These are phyloP conservation scores for Leptographium flavum DNA, from an alignment of 2,329 filamentous ascomycete species.

Conservation along the genomic window DNA sequence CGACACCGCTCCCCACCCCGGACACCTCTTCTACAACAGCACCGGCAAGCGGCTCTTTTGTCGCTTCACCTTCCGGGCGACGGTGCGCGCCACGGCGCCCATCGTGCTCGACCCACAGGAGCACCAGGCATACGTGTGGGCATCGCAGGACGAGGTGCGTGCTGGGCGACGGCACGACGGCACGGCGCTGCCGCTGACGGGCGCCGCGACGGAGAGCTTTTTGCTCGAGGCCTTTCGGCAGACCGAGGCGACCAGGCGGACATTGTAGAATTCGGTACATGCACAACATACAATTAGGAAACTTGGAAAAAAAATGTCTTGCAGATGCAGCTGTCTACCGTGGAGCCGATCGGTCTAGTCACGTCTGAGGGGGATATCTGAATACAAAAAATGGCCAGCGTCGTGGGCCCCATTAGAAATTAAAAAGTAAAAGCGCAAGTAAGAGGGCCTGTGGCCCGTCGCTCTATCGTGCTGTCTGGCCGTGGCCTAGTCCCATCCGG, in stretches of 20 bases:
- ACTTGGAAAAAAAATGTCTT: no score
- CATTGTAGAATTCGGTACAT: no score
- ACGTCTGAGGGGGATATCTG: no score
- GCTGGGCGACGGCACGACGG: neutral
- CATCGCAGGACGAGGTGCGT: no score
- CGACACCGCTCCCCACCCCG: neutral
- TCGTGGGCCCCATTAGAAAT: neutral
- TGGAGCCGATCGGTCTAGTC: no score
- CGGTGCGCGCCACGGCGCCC: slow-evolving; percentile 9
- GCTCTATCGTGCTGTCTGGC: neutral
- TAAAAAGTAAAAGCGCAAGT: neutral
- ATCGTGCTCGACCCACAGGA: no score
- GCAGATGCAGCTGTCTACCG: no score
- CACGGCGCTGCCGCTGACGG: slow-evolving; percentile 3
- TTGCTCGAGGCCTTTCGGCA: slow-evolving; percentile 9
- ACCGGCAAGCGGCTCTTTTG: slow-evolving; percentile 9
- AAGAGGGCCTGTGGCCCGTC: neutral
- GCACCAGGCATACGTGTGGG: no score
- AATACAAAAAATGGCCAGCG: neutral
- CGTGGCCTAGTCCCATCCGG: neutral
- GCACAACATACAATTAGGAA: no score
- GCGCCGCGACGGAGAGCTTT: neutral
- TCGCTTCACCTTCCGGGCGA: slow-evolving; percentile 17
- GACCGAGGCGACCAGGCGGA: neutral
- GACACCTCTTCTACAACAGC: slow-evolving; percentile 15